These are phyloP conservation scores for Trichoderma endophyticum DNA, from an alignment of 2,329 filamentous ascomycete species.

Conservation along the genomic window DNA sequence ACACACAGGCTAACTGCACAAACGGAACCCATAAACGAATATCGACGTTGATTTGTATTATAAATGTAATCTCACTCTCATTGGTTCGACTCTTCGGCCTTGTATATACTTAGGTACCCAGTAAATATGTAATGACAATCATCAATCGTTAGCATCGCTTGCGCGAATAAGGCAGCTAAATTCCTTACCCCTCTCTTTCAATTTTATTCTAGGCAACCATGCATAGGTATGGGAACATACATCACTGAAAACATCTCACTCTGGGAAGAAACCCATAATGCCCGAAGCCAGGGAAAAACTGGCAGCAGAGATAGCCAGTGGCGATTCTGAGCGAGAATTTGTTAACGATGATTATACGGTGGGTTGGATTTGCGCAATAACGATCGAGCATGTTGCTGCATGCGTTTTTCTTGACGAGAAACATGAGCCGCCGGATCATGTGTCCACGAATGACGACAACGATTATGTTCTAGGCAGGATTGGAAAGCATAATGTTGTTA, in stretches of 20 bases:
- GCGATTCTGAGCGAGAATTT: not conserved
- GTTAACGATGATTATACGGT: conserved; percentile 27
- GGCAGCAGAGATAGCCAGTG: not conserved
- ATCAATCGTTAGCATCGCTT: not conserved
- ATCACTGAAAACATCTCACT: not conserved
- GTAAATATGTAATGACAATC: not conserved
- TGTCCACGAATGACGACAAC: conserved; percentile 18
- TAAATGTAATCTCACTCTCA: not conserved
- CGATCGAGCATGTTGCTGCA: conserved; percentile 30
- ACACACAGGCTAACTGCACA: no score
- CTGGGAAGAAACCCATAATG: not conserved
- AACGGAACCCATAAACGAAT: no score
- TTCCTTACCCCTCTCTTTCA: not conserved
- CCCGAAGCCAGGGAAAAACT: not conserved
- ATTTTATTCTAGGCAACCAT: not conserved
- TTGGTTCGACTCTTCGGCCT: not conserved
- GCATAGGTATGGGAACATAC: not conserved
- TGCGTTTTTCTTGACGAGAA: conserved; percentile 30
- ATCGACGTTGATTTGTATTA: no score
- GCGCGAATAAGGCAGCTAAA: not conserved
- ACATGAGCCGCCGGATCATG: conserved; percentile 14
- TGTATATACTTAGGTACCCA: not conserved
- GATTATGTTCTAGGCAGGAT: conserved; percentile 28
- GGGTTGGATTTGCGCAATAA: conserved; percentile 34
- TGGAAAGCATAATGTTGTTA: conserved; percentile 21